These are phyloP conservation scores for Penicillium turbatum DNA, from an alignment of 495 filamentous ascomycete genomes.

Conservation along the genomic window DNA sequence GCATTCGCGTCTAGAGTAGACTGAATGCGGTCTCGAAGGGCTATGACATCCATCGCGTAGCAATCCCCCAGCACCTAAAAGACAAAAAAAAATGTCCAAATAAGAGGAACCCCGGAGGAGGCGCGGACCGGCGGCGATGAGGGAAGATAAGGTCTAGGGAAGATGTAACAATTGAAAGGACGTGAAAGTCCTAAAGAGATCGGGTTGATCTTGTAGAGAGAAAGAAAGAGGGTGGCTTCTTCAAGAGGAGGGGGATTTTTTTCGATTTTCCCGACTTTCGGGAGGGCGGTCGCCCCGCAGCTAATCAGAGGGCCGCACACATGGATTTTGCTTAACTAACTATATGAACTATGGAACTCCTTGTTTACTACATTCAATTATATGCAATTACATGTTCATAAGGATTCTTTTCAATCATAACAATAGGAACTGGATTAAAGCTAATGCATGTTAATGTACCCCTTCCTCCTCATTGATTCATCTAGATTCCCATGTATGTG, in stretches of 20 bases:
- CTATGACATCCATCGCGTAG: constrained; percentile 76
- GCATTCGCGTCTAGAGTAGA: constrained; percentile 83
- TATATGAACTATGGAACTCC: not conserved
- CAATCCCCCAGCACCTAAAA: constrained; percentile 35
- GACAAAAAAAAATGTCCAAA: constrained; percentile 17
- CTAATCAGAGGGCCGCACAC: constrained; percentile 43
- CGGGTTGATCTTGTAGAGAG: constrained; percentile 23
- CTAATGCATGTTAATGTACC: too few species aligned
- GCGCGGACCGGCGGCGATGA: constrained; percentile 12
- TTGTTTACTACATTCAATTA: too few species aligned
- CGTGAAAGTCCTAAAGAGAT: constrained; percentile 19
- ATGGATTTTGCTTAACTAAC: constrained; percentile 14
- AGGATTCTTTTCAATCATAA: too few species aligned
- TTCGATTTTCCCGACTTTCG: constrained; percentile 36
- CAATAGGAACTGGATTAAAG: too few species aligned
- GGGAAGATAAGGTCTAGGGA: constrained; percentile 1
- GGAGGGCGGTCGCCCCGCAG: constrained; percentile 40
- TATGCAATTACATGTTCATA: too few species aligned
- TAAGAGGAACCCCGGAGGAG: constrained; percentile 18
- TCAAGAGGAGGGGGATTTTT: constrained; percentile 20
- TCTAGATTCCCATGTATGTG: too few species aligned
- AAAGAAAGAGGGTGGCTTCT: constrained; percentile 6
- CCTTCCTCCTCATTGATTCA: too few species aligned
- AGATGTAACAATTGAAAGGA: constrained; percentile 10
- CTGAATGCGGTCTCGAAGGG: constrained; percentile 80